Conservation (phyloP, 2,329 filamentous ascomycete genomes). For the Emericellopsis cladophorae region DNA sequence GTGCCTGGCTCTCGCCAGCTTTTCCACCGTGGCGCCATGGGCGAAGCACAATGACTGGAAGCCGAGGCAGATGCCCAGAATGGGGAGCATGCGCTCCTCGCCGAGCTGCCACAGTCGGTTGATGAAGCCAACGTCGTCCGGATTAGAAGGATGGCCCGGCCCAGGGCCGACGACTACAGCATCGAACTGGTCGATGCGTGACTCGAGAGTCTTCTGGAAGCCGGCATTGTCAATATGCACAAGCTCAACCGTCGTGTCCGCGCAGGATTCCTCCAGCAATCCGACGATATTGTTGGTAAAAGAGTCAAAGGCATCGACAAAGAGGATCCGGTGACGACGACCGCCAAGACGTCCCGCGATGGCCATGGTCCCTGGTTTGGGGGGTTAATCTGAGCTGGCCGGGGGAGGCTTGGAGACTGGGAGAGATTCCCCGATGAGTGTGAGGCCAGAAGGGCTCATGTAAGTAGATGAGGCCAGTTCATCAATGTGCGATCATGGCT, state of each 20-base stretch:
- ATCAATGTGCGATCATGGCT: too few species aligned
- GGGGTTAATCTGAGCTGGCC: too few species aligned
- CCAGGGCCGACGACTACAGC: conserved; percentile 86
- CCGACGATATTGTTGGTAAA: conserved; percentile 93
- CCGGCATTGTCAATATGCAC: conserved; percentile 34
- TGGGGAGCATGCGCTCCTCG: conserved; percentile 50
- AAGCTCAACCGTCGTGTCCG: too few species aligned
- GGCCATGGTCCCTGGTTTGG: too few species aligned
- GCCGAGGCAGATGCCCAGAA: conserved; percentile 79
- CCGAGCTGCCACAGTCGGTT: conserved; percentile 58
- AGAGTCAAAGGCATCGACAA: conserved; percentile 92
- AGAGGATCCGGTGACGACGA: conserved; percentile 50
- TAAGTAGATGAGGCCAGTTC: too few species aligned
- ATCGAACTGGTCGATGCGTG: conserved; percentile 51
- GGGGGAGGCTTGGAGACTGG: too few species aligned
- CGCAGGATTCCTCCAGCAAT: conserved; percentile 51
- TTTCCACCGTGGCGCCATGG: conserved; percentile 53
- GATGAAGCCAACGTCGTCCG: conserved; percentile 75
- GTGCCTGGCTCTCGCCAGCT: conserved; percentile 63
- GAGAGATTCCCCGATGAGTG: too few species aligned
- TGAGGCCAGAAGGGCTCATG: too few species aligned
- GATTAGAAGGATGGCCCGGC: conserved; percentile 63
- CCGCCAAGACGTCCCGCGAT: too few species aligned
- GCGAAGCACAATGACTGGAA: conserved; percentile 70
- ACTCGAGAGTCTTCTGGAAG: conserved; percentile 21